These are phyloP conservation scores for Sugiyamaella marilandica DNA, from an alignment of 805 yeast genomes.

Conservation along the genomic window DNA sequence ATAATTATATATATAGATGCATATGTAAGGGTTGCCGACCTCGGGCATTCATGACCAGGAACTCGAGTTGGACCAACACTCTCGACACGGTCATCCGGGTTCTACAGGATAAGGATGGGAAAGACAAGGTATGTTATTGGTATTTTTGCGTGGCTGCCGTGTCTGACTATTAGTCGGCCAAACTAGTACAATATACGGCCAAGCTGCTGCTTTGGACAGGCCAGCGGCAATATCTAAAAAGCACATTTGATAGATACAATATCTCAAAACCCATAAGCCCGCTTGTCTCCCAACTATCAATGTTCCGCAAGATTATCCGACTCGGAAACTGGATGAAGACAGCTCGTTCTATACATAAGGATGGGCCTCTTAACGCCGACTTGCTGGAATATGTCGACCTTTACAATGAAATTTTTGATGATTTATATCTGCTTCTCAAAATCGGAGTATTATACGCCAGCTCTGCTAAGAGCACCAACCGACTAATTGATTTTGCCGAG, in stretches of 20 bases:
- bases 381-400: constrained; percentile 22
- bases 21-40: neutral
- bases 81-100: constrained; percentile 16
- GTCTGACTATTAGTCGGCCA: constrained; percentile 19
- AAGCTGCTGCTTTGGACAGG: constrained; percentile 22
- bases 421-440: constrained; percentile 25
- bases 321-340: constrained; percentile 29
- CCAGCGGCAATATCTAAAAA: constrained; percentile 1
- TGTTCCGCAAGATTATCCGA: constrained; percentile 30
- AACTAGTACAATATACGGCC: constrained; percentile 28
- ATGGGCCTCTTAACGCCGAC: constrained; percentile 5
- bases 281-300: constrained; percentile 25
- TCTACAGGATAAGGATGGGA: constrained; percentile 26
- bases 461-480: constrained; percentile 11
- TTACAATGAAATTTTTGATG: constrained; percentile 29
- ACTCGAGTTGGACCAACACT: neutral
- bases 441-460: constrained; percentile 23
- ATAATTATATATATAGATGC: too few relatives aligned
- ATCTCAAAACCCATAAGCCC: constrained; percentile 17
- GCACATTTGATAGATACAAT: constrained; percentile 3
- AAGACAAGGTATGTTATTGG: constrained; percentile 22
- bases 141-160: neutral
- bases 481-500: constrained; percentile 20
- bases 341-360: constrained; percentile 6
- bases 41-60: neutral